Base-by-base conservation (phyloP, 495 filamentous ascomycete species). In the Podospora conica region DNA sequence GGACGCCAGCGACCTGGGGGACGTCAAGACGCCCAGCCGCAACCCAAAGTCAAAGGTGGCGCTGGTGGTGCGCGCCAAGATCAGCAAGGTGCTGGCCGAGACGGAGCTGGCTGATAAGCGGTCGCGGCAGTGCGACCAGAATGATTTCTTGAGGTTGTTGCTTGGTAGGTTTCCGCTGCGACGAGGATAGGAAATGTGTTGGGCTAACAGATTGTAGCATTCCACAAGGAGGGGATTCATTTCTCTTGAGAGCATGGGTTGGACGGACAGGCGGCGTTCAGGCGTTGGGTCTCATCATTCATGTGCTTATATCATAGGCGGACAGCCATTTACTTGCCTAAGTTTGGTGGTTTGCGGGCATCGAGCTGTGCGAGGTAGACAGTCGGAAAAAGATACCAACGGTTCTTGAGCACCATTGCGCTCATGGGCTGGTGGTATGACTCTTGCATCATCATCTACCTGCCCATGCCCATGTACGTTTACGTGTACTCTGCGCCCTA, bases 201-300 rank as follows among this genome's bases (percentile, higher is more conserved):
- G n/a, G 3, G 40, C 86, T 72, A 60, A 65, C 54, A 60, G 9
- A 8, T 22, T 21, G 11, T 55, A 72, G 31, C 74, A 29, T 93
- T 96, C 77, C 96, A 96, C 75, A 85, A 91, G 65, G 91, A 96
- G 73, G 91, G 91, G 18, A 94, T 97, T 66, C 93, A 96, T 80
- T 98, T 98, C 80, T 91, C 86, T 62, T 96, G 79, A 86, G 31
- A 20, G 57, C 27, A 20, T 27, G 57, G 57, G 11, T 59, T 31
- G 15, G 15, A 0, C 29, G 29, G 57, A 20, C 23, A 61, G 55
- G 20, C 25, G 64, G 63, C 21, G 27, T 31, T 66, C 2, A 10
- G 58, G 58, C 9, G 57, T 58, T 27, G 56, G 56, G 58, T 9
- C 8, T 20, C 7, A 23, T 56, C n/a, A 56, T 22, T 9, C 54